Base-by-base conservation (phyloP, 345 rosid genomes). In the Lepidium africanum region DNA sequence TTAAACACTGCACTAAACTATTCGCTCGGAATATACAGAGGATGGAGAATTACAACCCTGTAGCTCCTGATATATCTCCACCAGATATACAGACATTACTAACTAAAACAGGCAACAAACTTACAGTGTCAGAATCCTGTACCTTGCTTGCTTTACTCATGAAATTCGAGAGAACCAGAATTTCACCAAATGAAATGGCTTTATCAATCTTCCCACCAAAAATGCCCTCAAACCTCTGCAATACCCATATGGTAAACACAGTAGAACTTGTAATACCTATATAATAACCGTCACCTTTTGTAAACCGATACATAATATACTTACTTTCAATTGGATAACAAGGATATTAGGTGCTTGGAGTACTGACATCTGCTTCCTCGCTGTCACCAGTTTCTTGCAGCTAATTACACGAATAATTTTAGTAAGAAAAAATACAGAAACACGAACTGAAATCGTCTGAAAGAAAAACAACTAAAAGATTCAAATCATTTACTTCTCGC, bases 321-420 rank as follows among this genome's bases (percentile, higher is more conserved):
- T 42, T 58, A 91, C 99, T 92, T 95, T 95, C 23, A 95, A 87
- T 69, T 95, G 96, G 75, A 95, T 84, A 30, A 91, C 98, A 80
- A 91, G 89, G 63, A 95, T 72, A 82, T 89, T 89, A 12, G 98
- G 98, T 0, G 99, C 96, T 75, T 91, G 89, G 73, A 77, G 79
- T 60, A 95, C 59, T 0, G 96, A 95, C 96, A 95, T 83, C 75
- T 95, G 98, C 87, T 95, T 95, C 94, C 86, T 83, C 7, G 99
- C 99, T 16, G 82, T 73, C 74, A 89, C 96, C 89, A 95, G 69
- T 80, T 95, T 91, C 89, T 87, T 86, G 70, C 99, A 91, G 74
- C 99, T 95, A 80, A 79, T 74, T 68, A 71, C 80, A 74, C 60
- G 73, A 57, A 77, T 76, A 70, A 59, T 17, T 72, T 52, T 27